Evolutionary conservation across 768 basidiomycete genomes (phyloP).

Genomic region (Serendipita sp.): DNA sequence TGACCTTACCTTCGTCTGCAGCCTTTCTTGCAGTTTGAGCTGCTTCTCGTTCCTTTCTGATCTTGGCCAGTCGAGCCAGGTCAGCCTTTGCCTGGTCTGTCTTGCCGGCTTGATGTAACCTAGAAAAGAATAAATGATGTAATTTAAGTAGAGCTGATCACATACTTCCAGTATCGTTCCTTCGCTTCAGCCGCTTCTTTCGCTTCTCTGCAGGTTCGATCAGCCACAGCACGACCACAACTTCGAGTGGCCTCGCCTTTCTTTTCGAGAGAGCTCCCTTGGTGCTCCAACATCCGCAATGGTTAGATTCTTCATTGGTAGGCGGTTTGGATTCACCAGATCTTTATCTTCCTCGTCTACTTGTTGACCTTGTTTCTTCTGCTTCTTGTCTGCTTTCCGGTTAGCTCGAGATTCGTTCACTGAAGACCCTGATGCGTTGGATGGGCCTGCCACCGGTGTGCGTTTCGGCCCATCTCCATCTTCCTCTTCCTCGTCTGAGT

Average conservation of each 20-base stretch:
- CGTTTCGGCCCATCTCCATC: conserved; percentile 14
- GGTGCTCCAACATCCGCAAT: conserved; percentile 59
- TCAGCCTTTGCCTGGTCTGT: conserved; percentile 83
- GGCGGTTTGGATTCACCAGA: conserved; percentile 63
- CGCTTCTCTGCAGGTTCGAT: conserved; percentile 42
- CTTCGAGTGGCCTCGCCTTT: conserved; percentile 30
- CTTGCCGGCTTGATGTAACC: conserved; percentile 65
- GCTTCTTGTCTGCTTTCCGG: conserved; percentile 73
- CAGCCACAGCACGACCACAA: not conserved
- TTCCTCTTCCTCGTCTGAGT: conserved; percentile 22
- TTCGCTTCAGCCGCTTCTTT: conserved; percentile 86
- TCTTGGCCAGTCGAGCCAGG: conserved; percentile 70
- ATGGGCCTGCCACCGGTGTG: conserved; percentile 15
- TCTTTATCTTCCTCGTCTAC: conserved; percentile 47
- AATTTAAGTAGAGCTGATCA: not conserved
- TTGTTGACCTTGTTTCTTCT: conserved; percentile 34
- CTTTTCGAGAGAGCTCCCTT: conserved; percentile 44
- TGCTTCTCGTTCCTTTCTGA: conserved; percentile 73
- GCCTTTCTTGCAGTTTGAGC: conserved; percentile 80
- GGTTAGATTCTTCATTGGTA: conserved; percentile 50
- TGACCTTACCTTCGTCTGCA: conserved; percentile 57
- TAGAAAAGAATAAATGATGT: conserved; percentile 16
- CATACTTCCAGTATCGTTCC: conserved; percentile 73
- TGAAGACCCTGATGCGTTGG: conserved; percentile 17
- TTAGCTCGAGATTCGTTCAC: conserved; percentile 56